Conservation (phyloP, 2,329 filamentous ascomycete genomes). For the Calonectria fujianensis region DNA sequence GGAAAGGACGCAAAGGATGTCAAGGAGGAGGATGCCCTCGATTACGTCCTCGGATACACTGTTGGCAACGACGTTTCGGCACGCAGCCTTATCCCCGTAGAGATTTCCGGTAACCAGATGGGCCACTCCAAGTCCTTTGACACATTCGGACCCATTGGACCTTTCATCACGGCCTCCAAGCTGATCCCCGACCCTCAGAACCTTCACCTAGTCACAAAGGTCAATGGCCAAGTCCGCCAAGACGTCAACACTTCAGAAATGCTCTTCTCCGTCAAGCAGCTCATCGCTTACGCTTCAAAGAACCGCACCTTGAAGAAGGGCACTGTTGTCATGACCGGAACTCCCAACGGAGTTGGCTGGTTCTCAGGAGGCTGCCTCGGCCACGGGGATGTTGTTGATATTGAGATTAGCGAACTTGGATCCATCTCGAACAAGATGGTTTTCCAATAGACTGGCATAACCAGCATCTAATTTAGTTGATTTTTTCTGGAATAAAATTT, state of each 20-base stretch:
- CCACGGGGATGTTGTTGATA: slow-evolving; percentile 11
- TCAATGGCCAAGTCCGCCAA: slow-evolving; percentile 7
- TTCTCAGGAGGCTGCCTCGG: not conserved
- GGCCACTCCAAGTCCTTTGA: slow-evolving; percentile 17
- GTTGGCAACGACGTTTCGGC: slow-evolving; percentile 15
- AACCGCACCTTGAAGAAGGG: slow-evolving; percentile 9
- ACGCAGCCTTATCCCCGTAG: slow-evolving; percentile 3
- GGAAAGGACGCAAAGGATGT: slow-evolving; percentile 10
- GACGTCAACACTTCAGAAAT: slow-evolving; percentile 13
- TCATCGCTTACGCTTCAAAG: slow-evolving; percentile 14
- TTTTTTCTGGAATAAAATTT: not conserved
- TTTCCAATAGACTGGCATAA: not conserved
- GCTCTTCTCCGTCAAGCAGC: not conserved
- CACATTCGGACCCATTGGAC: slow-evolving; percentile 4
- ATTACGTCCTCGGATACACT: slow-evolving; percentile 8
- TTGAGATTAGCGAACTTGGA: slow-evolving; percentile 16
- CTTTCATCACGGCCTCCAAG: not conserved
- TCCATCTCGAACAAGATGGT: slow-evolving; percentile 19
- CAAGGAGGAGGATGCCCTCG: slow-evolving; percentile 10
- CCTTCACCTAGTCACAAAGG: not conserved
- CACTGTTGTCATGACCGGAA: slow-evolving; percentile 8
- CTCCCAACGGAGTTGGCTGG: slow-evolving; percentile 4
- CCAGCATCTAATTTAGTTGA: too few relatives aligned
- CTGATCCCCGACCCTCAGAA: slow-evolving; percentile 6
- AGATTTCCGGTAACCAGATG: slow-evolving; percentile 20